Percentiles rank a stretch among this genome's conserved stretches.
Evolutionary conservation across 371 early-diverging fungal species (phyloP).

Genomic region (Mucor saturninus): DNA sequence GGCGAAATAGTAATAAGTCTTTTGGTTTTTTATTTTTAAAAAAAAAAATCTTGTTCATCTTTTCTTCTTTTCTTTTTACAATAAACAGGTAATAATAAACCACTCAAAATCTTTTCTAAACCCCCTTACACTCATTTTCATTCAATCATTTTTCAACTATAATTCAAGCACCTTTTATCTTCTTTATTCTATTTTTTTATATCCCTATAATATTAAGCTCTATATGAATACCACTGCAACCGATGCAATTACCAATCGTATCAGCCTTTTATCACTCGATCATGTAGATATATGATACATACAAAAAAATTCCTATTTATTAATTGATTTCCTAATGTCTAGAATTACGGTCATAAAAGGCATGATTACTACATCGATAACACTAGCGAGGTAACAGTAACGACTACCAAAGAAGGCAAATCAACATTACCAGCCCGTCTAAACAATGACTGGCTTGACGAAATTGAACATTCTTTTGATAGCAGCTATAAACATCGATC

Average conservation of each 20-base stretch:
- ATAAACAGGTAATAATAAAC: conserved; percentile 6
- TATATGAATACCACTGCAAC: conserved; percentile 1
- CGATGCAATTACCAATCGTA: not conserved
- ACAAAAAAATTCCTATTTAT: not conserved
- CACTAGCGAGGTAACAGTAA: conserved; percentile 1
- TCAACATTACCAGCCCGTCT: not conserved
- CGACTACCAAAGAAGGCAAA: not conserved
- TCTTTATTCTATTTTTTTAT: not conserved
- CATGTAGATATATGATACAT: conserved; percentile 1
- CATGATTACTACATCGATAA: not conserved
- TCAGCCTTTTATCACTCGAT: conserved; percentile 5
- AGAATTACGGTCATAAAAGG: not conserved
- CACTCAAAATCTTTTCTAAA: too few species aligned
- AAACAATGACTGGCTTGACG: conserved; percentile 9
- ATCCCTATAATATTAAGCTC: not conserved
- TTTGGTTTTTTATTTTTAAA: not conserved
- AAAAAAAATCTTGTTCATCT: not conserved
- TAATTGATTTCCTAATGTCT: not conserved
- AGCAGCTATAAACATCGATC: conserved; percentile 9
- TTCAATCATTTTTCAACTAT: not conserved
- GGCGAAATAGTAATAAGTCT: conserved; percentile 7
- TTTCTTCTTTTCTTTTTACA: not conserved
- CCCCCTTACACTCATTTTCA: conserved; percentile 7
- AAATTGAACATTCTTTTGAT: conserved; percentile 13
- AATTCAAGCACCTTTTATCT: too few species aligned